phyloP scores from a whole-genome alignment of 2,329 filamentous ascomycete species.

The Epicoccum nigrum region DNA sequence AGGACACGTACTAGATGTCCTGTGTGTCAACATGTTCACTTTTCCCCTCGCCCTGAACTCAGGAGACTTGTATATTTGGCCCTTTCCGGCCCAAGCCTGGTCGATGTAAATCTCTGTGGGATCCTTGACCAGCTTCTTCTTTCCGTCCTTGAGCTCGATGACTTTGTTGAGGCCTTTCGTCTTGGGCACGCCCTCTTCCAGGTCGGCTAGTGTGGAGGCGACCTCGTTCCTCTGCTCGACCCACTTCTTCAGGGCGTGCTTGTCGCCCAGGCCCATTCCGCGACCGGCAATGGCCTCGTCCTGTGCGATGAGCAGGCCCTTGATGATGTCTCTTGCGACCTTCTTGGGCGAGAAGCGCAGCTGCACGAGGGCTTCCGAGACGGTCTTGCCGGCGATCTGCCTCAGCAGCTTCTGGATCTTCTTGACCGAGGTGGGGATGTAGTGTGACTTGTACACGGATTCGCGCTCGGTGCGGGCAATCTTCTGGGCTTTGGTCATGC shows the following conservation, averaged over 20 bases:
- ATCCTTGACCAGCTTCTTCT: slow-evolving; percentile 72
- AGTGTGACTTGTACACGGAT: slow-evolving; percentile 66
- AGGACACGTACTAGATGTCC: slow-evolving; percentile 72
- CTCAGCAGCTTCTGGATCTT: slow-evolving; percentile 85
- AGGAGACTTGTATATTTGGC: slow-evolving; percentile 55
- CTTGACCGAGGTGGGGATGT: slow-evolving; percentile 85
- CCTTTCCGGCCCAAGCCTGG: slow-evolving; percentile 89
- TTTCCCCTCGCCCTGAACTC: slow-evolving; percentile 80
- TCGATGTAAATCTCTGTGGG: slow-evolving; percentile 87
- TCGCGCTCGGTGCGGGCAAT: slow-evolving; percentile 71
- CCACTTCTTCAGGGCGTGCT: slow-evolving; percentile 28
- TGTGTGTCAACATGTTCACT: slow-evolving; percentile 70
- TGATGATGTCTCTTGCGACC: slow-evolving; percentile 78
- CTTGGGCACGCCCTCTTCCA: slow-evolving; percentile 30
- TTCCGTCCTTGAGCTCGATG: slow-evolving; percentile 77
- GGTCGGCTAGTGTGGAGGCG: slow-evolving; percentile 14
- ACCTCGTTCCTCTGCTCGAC: slow-evolving; percentile 21
- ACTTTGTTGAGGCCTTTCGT: slow-evolving; percentile 50
- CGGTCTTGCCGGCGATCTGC: slow-evolving; percentile 90
- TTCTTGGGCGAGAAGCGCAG: slow-evolving; percentile 97
- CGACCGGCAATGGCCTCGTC: slow-evolving; percentile 79
- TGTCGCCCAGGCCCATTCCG: slow-evolving; percentile 77
- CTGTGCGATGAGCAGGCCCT: slow-evolving; percentile 79
- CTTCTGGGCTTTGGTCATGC: slow-evolving; percentile 68
- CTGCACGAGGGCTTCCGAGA: slow-evolving; percentile 91